These are phyloP conservation scores for Musa troglodytarum DNA, from an alignment of 176 grass and related monocot species.

Conservation along the genomic window DNA sequence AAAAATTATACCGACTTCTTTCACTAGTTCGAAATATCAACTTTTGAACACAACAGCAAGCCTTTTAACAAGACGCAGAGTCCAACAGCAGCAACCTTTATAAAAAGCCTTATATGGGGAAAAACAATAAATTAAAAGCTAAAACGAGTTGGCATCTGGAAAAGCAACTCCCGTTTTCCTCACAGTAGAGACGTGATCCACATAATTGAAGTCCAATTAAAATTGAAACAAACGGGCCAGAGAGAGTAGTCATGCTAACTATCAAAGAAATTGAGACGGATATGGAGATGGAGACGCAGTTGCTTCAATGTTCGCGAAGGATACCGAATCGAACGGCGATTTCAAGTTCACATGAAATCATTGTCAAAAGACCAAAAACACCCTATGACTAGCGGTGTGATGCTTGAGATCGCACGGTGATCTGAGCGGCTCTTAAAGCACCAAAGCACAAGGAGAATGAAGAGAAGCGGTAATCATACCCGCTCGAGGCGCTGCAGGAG, in stretches of 20 bases:
- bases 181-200: not conserved
- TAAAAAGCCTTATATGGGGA: too few relatives aligned
- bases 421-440: conserved; percentile 17
- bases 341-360: too few relatives aligned
- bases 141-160: not conserved
- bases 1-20: too few relatives aligned
- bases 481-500: conserved; percentile 76
- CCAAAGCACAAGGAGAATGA: not conserved
- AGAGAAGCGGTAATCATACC: conserved; percentile 28
- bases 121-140: not conserved
- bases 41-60: too few relatives aligned
- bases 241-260: not conserved
- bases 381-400: too few relatives aligned
- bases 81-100: too few relatives aligned
- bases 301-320: not conserved
- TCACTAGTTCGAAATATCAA: too few relatives aligned
- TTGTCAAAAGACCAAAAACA: too few relatives aligned
- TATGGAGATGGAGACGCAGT: not conserved
- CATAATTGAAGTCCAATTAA: not conserved
- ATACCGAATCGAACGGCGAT: too few relatives aligned
- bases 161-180: not conserved
- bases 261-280: not conserved
- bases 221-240: not conserved
- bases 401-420: not conserved
- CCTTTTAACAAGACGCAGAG: too few relatives aligned